A percentile compares a stretch with the other conserved stretches of the same genome.
Conservation (phyloP, 164 flowering plant genomes). For the Vitis vinifera region DNA sequence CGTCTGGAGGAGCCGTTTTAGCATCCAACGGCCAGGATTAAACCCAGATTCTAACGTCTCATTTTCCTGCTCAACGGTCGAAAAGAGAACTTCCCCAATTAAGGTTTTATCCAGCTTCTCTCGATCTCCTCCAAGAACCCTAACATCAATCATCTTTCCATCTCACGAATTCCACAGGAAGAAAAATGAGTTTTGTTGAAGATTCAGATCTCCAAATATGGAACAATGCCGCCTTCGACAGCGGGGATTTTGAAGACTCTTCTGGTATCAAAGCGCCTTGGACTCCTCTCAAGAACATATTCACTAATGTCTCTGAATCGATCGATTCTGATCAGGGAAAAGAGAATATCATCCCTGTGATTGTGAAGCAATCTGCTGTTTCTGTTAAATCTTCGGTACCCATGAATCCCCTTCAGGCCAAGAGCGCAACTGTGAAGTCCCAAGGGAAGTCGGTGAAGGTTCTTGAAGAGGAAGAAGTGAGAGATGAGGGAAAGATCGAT, state of each 20-base stretch:
- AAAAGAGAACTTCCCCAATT: constrained; percentile 15
- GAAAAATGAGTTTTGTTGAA: constrained; percentile 43
- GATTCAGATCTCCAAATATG: constrained; percentile 66
- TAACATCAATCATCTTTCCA: background rate
- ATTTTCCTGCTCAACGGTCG: constrained; percentile 58
- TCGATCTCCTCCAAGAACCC: constrained; percentile 6
- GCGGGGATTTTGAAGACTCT: constrained; percentile 37
- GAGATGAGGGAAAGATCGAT: constrained; percentile 46
- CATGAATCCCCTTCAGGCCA: constrained; percentile 30
- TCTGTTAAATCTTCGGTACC: constrained; percentile 26
- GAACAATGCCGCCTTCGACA: constrained; percentile 74
- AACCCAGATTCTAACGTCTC: constrained; percentile 41
- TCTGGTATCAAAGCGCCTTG: constrained; percentile 30
- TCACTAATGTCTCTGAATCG: constrained; percentile 25
- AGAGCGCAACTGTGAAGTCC: constrained; percentile 9
- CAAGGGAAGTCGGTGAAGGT: constrained; percentile 31
- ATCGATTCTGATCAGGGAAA: constrained; percentile 46
- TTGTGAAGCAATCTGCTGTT: constrained; percentile 26
- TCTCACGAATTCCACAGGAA: background rate
- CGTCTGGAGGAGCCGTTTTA: constrained; percentile 47
- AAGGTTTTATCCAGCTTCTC: background rate
- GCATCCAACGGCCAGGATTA: constrained; percentile 43
- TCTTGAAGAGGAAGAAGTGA: constrained; percentile 14
- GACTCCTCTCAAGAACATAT: constrained; percentile 24
- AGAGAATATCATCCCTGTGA: constrained; percentile 57